phyloP scores from a whole-genome alignment of 2,329 filamentous ascomycete genomes.

The Taxawa tesnikishii region DNA sequence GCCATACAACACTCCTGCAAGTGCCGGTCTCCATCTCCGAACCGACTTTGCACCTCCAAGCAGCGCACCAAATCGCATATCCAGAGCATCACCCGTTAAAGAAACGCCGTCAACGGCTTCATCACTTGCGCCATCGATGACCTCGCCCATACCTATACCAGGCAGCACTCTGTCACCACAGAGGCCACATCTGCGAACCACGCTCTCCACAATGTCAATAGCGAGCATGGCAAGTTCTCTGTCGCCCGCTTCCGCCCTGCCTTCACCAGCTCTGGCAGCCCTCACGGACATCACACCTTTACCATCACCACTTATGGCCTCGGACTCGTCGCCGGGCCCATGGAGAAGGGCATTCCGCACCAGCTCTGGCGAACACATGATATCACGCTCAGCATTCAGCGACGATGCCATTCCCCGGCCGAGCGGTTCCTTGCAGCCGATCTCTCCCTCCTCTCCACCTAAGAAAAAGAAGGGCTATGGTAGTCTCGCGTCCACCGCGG shows the following conservation, averaged over 20 bases:
- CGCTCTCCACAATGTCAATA: constrained; percentile 3
- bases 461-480: constrained; percentile 37
- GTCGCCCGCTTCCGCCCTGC: constrained; percentile 27
- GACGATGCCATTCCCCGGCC: constrained; percentile 20
- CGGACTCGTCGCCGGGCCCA: constrained; percentile 25
- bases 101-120: too few relatives aligned
- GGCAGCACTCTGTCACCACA: too few relatives aligned
- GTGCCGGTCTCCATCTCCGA: too few relatives aligned
- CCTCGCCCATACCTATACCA: too few relatives aligned
- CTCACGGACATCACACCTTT: constrained; percentile 39
- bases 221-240: constrained; percentile 5
- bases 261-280: constrained; percentile 35
- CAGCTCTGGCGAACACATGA: constrained; percentile 15
- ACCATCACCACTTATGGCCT: constrained; percentile 32
- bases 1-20: too few relatives aligned
- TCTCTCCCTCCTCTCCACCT: constrained; percentile 17
- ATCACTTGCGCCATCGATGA: too few relatives aligned
- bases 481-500: constrained; percentile 26
- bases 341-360: constrained; percentile 27
- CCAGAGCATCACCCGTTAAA: too few relatives aligned
- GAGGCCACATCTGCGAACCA: constrained; percentile 2
- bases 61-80: too few relatives aligned
- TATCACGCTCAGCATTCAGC: too few relatives aligned
- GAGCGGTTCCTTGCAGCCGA: constrained; percentile 12
- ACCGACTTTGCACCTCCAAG: too few relatives aligned